A percentile compares a stretch with the other conserved stretches of the same genome.
These are phyloP conservation scores for Magnaporthiopsis incrustans DNA, from an alignment of 2,329 filamentous ascomycete genomes.

Conservation along the genomic window DNA sequence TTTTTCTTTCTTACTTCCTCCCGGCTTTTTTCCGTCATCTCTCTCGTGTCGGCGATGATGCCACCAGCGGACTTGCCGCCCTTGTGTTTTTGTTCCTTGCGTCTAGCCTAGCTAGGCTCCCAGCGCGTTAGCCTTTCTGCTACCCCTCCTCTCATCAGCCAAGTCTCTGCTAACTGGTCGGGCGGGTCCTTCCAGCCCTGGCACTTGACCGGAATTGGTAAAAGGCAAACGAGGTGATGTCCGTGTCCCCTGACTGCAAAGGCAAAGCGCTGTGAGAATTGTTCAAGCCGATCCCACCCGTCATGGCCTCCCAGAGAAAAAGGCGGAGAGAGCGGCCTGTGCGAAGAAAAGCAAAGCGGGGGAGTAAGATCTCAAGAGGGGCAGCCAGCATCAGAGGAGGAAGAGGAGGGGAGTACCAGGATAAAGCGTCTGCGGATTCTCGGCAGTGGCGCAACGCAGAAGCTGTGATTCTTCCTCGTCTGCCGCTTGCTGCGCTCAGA, in stretches of 20 bases:
- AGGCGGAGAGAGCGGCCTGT: too few species aligned
- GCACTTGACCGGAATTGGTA: background rate
- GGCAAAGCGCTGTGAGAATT: too few species aligned
- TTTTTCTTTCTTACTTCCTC: background rate
- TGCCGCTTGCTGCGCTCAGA: background rate
- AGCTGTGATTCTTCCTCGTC: background rate
- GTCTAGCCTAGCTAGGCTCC: background rate
- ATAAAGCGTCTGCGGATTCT: background rate
- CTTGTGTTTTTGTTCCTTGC: background rate
- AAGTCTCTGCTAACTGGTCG: background rate
- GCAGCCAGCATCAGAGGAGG: background rate
- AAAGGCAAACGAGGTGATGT: background rate
- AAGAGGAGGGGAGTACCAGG: background rate
- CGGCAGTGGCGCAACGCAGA: background rate
- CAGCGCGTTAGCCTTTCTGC: background rate
- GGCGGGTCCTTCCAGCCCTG: background rate
- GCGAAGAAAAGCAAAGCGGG: too few species aligned
- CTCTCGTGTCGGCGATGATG: background rate
- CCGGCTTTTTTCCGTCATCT: background rate
- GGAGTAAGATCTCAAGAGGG: background rate
- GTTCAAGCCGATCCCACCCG: too few species aligned
- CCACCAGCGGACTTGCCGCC: too few species aligned
- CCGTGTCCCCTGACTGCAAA: background rate
- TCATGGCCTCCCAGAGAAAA: too few species aligned
- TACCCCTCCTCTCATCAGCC: background rate